These are phyloP conservation scores for Boletus subparvulus DNA, from an alignment of 768 basidiomycete genomes.

Conservation along the genomic window DNA sequence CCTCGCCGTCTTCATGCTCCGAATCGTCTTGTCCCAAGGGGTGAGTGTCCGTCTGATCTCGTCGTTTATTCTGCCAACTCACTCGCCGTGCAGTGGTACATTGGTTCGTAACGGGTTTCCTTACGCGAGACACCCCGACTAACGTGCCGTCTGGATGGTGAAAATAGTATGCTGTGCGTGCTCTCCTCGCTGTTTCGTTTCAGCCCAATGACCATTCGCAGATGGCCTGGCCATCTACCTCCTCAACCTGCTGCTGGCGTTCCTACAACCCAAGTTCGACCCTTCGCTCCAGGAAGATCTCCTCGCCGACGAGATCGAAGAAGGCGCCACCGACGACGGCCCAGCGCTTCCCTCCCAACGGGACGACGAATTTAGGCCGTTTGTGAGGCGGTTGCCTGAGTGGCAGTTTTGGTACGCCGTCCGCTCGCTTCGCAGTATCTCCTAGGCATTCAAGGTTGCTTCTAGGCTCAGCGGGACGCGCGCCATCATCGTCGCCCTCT, in stretches of 20 bases:
- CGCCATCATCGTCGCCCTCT: slow-evolving; percentile 77
- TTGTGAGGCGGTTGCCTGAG: slow-evolving; percentile 92
- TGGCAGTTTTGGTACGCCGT: slow-evolving; percentile 89
- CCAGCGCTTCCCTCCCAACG: slow-evolving; percentile 61
- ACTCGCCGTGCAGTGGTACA: slow-evolving; percentile 70
- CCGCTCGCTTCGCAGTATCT: neutral
- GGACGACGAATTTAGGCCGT: slow-evolving; percentile 97
- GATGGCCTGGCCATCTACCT: slow-evolving; percentile 95
- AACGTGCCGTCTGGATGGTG: neutral
- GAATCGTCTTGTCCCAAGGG: slow-evolving; percentile 87
- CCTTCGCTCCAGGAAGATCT: slow-evolving; percentile 93
- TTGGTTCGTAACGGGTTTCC: slow-evolving; percentile 55
- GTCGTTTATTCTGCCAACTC: neutral
- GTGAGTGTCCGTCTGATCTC: slow-evolving; percentile 44
- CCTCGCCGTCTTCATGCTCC: slow-evolving; percentile 72
- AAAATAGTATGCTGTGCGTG: slow-evolving; percentile 66
- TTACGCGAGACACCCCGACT: neutral
- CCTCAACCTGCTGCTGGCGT: slow-evolving; percentile 93
- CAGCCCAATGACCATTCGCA: slow-evolving; percentile 25
- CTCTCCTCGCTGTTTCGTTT: neutral
- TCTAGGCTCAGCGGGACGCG: slow-evolving; percentile 87
- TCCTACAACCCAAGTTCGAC: slow-evolving; percentile 97
- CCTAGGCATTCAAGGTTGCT: slow-evolving; percentile 1
- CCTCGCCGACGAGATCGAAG: slow-evolving; percentile 92
- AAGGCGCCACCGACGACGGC: slow-evolving; percentile 67